These are phyloP conservation scores for Candida khao-thaluensis DNA, from an alignment of 805 yeast genomes.

Conservation along the genomic window DNA sequence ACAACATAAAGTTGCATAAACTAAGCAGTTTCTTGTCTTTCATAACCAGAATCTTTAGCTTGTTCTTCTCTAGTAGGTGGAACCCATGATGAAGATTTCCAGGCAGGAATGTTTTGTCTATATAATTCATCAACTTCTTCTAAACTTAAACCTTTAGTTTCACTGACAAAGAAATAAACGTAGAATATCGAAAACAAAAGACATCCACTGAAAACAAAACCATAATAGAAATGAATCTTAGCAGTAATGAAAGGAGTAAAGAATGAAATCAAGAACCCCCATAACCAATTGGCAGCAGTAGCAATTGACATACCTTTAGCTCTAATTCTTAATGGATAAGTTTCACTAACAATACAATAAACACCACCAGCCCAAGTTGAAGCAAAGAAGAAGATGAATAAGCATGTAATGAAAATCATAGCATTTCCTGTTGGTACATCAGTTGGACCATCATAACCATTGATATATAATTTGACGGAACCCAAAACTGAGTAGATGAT, in stretches of 20 bases:
- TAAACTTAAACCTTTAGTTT: slow-evolving; percentile 76
- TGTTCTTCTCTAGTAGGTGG: slow-evolving; percentile 41
- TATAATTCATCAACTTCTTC: slow-evolving; percentile 80
- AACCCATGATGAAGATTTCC: slow-evolving; percentile 48
- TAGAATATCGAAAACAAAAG: slow-evolving; percentile 61
- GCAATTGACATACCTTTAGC: slow-evolving; percentile 64
- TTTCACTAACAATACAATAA: slow-evolving; percentile 63
- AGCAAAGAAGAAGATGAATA: slow-evolving; percentile 66
- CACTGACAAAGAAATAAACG: slow-evolving; percentile 70
- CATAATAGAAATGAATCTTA: slow-evolving; percentile 61
- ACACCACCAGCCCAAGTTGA: slow-evolving; percentile 73
- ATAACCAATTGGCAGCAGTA: slow-evolving; percentile 62
- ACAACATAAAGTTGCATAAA: too few species aligned
- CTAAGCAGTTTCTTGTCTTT: slow-evolving; percentile 8
- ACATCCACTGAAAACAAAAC: slow-evolving; percentile 66
- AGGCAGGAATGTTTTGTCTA: slow-evolving; percentile 35
- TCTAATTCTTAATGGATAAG: slow-evolving; percentile 65
- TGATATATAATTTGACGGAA: slow-evolving; percentile 43
- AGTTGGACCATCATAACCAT: slow-evolving; percentile 41
- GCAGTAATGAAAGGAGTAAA: slow-evolving; percentile 64
- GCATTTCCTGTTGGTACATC: slow-evolving; percentile 53
- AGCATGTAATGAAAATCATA: slow-evolving; percentile 63
- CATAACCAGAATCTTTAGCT: slow-evolving; percentile 12
- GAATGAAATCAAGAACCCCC: slow-evolving; percentile 62
- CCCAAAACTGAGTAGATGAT: slow-evolving; percentile 62